Base-by-base conservation (phyloP, 2,329 filamentous ascomycete genomes). In the Byssoonygena ceratinophila region DNA sequence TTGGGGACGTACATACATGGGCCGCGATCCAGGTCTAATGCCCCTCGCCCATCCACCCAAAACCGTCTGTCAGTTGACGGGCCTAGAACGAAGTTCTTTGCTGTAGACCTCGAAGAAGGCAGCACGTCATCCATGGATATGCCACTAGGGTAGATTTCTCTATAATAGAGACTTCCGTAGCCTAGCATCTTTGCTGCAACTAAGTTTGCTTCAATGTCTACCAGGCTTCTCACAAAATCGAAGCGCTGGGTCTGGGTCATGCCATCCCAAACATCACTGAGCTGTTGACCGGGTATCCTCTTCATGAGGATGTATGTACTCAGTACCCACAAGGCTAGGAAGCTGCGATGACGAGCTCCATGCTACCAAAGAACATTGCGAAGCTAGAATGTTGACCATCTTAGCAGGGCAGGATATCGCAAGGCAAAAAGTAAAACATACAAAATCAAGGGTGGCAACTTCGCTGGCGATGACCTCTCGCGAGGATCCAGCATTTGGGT, bases 281-380 rank as follows among this genome's bases (percentile, higher is more conserved):
- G 32, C 18, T 58, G 58, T 18, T 23, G 34, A 22, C 58, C 60
- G 25, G 53, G 1, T 1, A 58, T 51, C 39, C 53, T 58, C 27
- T 62, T 54, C 57, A 62, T 62, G 1, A 62, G 36, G 18, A 60
- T 61, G 48, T 59, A 61, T 16, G n/a, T n/a, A n/a, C n/a, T 58
- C 59, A 18, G 59, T 46, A 43, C 57, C 57, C 11, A 62, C 59
- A 12, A 45, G 49, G 50, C 58, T 58, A 25, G 49, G 43, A 20
- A 36, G 51, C 27, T 6, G 14, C 16, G 54, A 44, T 29, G 32
- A 36, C 11, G 45, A 51, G 52, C 57, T 59, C 59, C 59, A 60
- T 1, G 37, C 43, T 14, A 58, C 37, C 34, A 61, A n/a, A 61
- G 53, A 22, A 56, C 46, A 6, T 41, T 57, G 6, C 57, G 57